A percentile compares a stretch with the other conserved stretches of the same genome.
Conservation (phyloP, 306 rosid genomes). For the Coriaria nepalensis region DNA sequence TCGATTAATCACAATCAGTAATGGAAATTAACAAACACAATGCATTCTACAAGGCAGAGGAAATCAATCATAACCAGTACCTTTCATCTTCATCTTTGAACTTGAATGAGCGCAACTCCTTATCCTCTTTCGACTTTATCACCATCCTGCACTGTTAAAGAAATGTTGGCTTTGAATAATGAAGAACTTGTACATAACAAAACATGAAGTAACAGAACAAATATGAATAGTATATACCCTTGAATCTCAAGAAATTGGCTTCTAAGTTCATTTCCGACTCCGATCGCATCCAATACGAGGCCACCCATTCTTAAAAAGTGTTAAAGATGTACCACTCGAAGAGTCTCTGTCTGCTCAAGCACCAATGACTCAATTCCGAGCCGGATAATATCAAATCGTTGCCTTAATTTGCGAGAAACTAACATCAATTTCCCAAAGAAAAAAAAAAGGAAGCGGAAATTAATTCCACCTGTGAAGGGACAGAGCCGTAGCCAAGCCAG, state of each 20-base stretch:
- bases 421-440: neutral
- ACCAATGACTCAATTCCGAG: conserved; percentile 60
- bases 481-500: conserved; percentile 66
- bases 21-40: neutral
- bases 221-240: conserved; percentile 35
- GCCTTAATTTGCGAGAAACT: neutral
- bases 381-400: conserved; percentile 16
- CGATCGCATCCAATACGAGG: conserved; percentile 74
- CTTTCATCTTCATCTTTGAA: conserved; percentile 77
- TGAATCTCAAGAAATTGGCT: conserved; percentile 58
- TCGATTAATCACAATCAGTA: neutral
- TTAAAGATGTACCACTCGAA: conserved; percentile 75
- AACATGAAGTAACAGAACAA: neutral
- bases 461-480: conserved; percentile 50
- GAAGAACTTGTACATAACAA: neutral
- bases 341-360: conserved; percentile 50
- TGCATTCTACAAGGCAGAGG: too few species aligned
- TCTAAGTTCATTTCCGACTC: conserved; percentile 68
- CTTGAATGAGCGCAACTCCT: conserved; percentile 60
- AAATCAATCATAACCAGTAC: conserved; percentile 6
- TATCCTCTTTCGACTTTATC: conserved; percentile 62
- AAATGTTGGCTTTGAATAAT: conserved; percentile 27
- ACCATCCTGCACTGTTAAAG: conserved; percentile 80
- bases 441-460: neutral
- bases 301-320: conserved; percentile 91